Evolutionary conservation across 192 early-diverging fungal genomes (phyloP), one percentile per base, ranked within the genome.

Genomic region (Podila epigama): DNA sequence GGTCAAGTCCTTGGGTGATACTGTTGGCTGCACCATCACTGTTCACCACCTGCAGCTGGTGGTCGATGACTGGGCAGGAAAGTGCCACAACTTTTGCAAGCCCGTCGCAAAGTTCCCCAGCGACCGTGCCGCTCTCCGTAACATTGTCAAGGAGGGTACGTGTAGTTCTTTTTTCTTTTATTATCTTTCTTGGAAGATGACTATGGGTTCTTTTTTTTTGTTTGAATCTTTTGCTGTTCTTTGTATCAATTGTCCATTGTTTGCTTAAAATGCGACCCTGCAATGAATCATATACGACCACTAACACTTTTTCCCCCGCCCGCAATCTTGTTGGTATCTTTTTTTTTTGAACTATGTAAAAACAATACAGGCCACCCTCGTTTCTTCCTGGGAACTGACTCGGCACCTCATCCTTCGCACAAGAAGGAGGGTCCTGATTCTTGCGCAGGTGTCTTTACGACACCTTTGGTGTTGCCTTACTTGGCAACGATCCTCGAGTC

Each of bases 51-150:
- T 99, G 68, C 83, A 92, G 53, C 81, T 99, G 16, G 85, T 93
- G 32, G 92, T 97, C 0, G 97, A 99, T 70, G 96, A 99, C 81
- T 99, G 97, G 97, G 97, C 97, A 31, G 97, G 96, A 7, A 89
- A 95, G 68, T 91, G 90, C 60, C 97, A 99, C 69, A 89, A 96
- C 80, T 99, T 95, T 80, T 99, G 97, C 86, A 99, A 99, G 83
- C 97, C 97, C 32, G 97, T 99, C 25, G 97, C 97, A 32, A 99
- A 99, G 83, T 97, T 83, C 71, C 96, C 94, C 12, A 87, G 88
- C 51, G 97, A 99, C 70, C 90, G 97, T 11, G 84, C 90, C 9
- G 97, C 97, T 1, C 84, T 99, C 52, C 91, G 91, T 22, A 88
- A 92, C 13, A 87, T 95, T 11, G 82, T 97, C 40, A 86, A 83